phyloP scores from a whole-genome alignment of 2,329 filamentous ascomycete species.

The Madurella mycetomatis region DNA sequence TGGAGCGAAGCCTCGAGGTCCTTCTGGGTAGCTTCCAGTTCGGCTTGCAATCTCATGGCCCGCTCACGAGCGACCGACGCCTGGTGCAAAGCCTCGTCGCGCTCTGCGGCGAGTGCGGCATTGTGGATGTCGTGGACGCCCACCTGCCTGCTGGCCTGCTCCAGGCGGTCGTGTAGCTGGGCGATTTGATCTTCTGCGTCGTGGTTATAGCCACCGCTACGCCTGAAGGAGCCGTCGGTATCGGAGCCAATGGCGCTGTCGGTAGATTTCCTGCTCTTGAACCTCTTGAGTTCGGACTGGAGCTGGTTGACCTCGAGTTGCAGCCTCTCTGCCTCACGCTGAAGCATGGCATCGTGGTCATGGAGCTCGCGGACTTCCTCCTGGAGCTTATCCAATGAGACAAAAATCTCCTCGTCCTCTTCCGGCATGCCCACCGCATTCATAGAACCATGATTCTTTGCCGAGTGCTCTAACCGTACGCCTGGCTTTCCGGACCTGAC shows the following conservation, averaged over 20 bases:
- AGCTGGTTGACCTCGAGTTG: slow-evolving; percentile 49
- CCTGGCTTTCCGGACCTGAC: slow-evolving; percentile 51
- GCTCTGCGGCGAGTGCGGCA: slow-evolving; percentile 58
- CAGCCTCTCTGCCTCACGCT: slow-evolving; percentile 50
- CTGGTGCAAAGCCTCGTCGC: slow-evolving; percentile 60
- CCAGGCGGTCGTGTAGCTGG: slow-evolving; percentile 56
- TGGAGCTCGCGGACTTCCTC: slow-evolving; percentile 53
- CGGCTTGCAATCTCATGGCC: slow-evolving; percentile 35
- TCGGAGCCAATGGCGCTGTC: slow-evolving; percentile 42
- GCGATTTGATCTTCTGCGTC: slow-evolving; percentile 43
- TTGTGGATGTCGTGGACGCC: slow-evolving; percentile 60
- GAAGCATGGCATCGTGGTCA: slow-evolving; percentile 52
- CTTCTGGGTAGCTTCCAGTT: slow-evolving; percentile 33
- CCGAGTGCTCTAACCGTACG: slow-evolving; percentile 37
- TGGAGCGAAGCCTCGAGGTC: slow-evolving; percentile 38
- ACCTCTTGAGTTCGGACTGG: slow-evolving; percentile 44
- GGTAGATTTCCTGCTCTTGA: slow-evolving; percentile 37
- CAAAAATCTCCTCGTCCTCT: slow-evolving; percentile 55
- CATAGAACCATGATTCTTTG: slow-evolving; percentile 44
- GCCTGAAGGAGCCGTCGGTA: slow-evolving; percentile 40
- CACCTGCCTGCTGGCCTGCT: slow-evolving; percentile 58
- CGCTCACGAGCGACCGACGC: slow-evolving; percentile 54
- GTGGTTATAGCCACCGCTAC: slow-evolving; percentile 40
- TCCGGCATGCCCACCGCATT: slow-evolving; percentile 47
- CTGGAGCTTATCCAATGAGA: slow-evolving; percentile 59